These are phyloP conservation scores for Xerophyta viscosa DNA, from an alignment of 106 monocot genomes.

Conservation along the genomic window DNA sequence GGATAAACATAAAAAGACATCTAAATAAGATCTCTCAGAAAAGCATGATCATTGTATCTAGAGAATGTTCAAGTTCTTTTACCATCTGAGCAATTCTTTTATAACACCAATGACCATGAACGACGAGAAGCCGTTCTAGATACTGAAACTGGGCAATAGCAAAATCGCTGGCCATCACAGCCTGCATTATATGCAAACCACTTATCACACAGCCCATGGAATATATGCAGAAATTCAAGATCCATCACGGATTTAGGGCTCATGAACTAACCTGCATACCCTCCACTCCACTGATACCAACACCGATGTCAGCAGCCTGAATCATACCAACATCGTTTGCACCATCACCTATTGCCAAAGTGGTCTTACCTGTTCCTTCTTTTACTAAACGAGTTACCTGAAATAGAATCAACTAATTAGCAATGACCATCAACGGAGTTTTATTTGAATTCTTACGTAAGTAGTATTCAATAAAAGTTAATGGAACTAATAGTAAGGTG, in stretches of 20 bases:
- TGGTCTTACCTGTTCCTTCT: conserved; percentile 73
- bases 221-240: not conserved
- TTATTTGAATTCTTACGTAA: no score
- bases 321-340: conserved; percentile 98
- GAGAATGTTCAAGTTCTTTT: conserved; percentile 1
- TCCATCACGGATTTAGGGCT: not conserved
- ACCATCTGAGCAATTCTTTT: conserved; percentile 75
- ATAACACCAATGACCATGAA: conserved; percentile 92
- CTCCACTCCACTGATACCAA: conserved; percentile 87
- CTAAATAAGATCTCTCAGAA: no score
- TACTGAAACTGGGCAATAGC: conserved; percentile 77
- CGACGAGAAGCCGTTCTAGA: conserved; percentile 64
- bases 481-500: not conserved
- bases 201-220: not conserved
- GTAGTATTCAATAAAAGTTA: not conserved
- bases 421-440: no score
- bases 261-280: conserved; percentile 73
- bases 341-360: conserved; percentile 86
- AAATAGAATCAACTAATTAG: conserved; percentile 1
- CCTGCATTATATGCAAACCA: conserved; percentile 41
- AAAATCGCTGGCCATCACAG: conserved; percentile 92
- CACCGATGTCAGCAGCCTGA: conserved; percentile 93
- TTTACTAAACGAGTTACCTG: conserved; percentile 85
- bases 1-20: conserved; percentile 11
- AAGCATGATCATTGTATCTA: not conserved